Base-by-base conservation (phyloP, 495 filamentous ascomycete species). In the Aspergillus ostianus region DNA sequence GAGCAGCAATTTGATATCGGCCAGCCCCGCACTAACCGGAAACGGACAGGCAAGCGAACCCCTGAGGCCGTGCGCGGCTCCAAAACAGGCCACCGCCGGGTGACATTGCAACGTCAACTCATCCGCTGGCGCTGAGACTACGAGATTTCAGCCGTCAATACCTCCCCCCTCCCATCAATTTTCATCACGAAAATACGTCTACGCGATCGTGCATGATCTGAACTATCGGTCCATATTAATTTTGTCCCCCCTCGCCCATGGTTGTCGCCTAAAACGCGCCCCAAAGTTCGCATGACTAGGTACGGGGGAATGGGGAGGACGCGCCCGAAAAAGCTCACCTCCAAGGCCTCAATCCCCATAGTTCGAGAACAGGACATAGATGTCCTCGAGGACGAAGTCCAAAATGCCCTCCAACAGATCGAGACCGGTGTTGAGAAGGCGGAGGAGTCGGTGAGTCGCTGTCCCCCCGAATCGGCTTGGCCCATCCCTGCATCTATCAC, bases 401-500 rank as follows among this genome's bases (percentile, higher is more conserved):
- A 86, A 66, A 78, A 82, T 64, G 78, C 75, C 77, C 84, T 77
- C 83, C 91, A 74, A 86, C 90, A 82, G 64, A 90, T 97, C 71
- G 92, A 95, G 68, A 97, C 93, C 58, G 94, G 94, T 65, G 94
- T 98, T 61, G 94, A 98, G 76, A 93, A 95, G 71, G 88, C 84
- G 58, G 94, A 98, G 76, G 93, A 98, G 82, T 93, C 90, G 79
- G 94, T 97, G 75, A 85, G 93, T 92, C 48, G 69, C 67, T 74
- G 67, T 68, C 70, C 63, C 67, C 60, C 58, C 73, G 23, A 70
- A 64, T 66, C 60, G 69, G 72, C 36, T 17, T 69, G 65, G 66
- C 70, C 23, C 67, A 74, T 65, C 74, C 72, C 72, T 76, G 70
- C 70, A 71, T 55, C 57, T 56, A 56, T 80, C 84, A 87, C 84